Percentiles rank a stretch among this genome's conserved stretches.
phyloP scores from a whole-genome alignment of 441 rosid genomes.

The Erodium chrysanthum region DNA sequence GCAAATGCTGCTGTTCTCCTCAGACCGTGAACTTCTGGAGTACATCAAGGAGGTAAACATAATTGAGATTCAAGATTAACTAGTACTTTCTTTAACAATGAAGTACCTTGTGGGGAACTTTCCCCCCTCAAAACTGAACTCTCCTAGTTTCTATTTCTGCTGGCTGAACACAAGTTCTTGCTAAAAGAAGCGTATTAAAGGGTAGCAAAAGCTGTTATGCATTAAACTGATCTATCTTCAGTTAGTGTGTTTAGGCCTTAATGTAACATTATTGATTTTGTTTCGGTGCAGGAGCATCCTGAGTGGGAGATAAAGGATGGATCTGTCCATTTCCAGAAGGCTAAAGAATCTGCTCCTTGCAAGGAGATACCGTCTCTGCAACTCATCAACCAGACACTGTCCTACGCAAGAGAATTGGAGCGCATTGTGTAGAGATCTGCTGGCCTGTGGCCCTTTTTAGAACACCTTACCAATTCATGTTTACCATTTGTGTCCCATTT shows the following conservation, averaged over 20 bases:
- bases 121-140: background rate
- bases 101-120: background rate
- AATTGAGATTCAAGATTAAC: background rate
- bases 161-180: background rate
- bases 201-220: background rate
- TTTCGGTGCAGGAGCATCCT: constrained; percentile 52
- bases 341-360: constrained; percentile 66
- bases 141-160: background rate
- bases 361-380: constrained; percentile 89
- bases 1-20: constrained; percentile 65
- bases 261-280: background rate
- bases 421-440: constrained; percentile 50
- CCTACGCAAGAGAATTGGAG: constrained; percentile 93
- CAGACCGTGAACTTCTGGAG: constrained; percentile 57
- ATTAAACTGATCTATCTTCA: too few species aligned
- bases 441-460: background rate
- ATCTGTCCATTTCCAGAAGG: constrained; percentile 68
- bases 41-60: constrained; percentile 61
- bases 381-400: constrained; percentile 88
- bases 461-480: background rate
- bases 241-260: background rate
- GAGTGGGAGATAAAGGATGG: constrained; percentile 85
- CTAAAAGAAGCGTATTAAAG: background rate
- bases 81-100: background rate
- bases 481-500: background rate